phyloP scores from a whole-genome alignment of 2,329 filamentous ascomycete species.

The Neopestalotiopsis sp. region DNA sequence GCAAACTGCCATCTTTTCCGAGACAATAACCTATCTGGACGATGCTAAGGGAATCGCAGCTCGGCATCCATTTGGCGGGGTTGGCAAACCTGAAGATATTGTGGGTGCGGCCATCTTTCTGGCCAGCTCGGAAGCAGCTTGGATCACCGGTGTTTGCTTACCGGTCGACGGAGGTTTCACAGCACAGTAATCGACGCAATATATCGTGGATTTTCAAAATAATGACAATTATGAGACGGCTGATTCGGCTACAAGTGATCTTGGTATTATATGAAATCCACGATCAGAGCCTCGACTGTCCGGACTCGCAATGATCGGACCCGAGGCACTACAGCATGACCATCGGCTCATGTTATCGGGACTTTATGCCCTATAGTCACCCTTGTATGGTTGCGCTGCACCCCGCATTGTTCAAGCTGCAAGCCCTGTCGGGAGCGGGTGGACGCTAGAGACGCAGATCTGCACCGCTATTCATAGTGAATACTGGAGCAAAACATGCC shows the following conservation, averaged over 20 bases:
- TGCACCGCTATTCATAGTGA: not conserved
- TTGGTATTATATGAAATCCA: no score
- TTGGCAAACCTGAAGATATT: slow-evolving; percentile 19
- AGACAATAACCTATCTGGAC: slow-evolving; percentile 17
- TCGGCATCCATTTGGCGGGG: slow-evolving; percentile 17
- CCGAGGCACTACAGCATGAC: no score
- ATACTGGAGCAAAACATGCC: not conserved
- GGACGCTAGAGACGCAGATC: not conserved
- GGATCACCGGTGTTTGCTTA: slow-evolving; percentile 18
- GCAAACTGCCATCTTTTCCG: slow-evolving; percentile 22
- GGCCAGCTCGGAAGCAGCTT: slow-evolving; percentile 18
- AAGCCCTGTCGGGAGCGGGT: not conserved
- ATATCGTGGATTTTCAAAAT: no score
- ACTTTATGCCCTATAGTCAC: not conserved
- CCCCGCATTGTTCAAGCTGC: not conserved
- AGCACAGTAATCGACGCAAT: not conserved
- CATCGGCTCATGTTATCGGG: no score
- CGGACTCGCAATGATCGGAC: no score
- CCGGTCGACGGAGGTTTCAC: slow-evolving; percentile 20
- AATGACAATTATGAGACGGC: no score
- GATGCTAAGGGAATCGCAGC: slow-evolving; percentile 5
- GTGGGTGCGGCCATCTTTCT: slow-evolving; percentile 20
- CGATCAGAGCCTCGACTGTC: no score
- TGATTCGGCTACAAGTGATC: not conserved
- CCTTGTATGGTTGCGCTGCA: not conserved